These are phyloP conservation scores for Croton setiger DNA, from an alignment of 441 rosid species.

Conservation along the genomic window DNA sequence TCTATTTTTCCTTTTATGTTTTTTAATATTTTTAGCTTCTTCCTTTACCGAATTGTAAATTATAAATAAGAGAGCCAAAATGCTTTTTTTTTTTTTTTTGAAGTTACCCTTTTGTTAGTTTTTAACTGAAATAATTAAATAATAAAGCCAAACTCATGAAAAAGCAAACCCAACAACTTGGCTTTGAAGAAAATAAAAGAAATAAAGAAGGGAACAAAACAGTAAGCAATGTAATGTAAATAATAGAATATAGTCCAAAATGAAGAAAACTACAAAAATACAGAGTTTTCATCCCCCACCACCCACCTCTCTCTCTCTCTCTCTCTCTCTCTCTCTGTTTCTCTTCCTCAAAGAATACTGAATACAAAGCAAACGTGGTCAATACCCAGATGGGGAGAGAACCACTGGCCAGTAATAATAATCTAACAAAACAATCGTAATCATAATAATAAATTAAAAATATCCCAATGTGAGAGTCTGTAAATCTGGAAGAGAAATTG, in stretches of 20 bases:
- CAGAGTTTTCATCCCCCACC: background rate
- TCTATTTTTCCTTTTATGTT: too few relatives aligned
- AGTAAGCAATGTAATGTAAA: background rate
- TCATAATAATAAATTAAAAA: conserved; percentile 10
- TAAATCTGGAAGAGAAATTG: background rate
- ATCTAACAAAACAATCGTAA: conserved; percentile 21
- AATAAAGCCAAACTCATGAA: background rate
- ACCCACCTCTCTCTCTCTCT: background rate
- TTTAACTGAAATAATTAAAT: background rate
- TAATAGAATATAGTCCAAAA: background rate
- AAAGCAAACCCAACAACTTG: background rate
- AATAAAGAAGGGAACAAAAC: background rate
- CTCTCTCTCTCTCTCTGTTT: background rate
- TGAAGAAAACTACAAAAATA: background rate
- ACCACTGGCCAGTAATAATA: background rate
- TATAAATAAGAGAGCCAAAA: too few relatives aligned
- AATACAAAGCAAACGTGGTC: conserved; percentile 6
- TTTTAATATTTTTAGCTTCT: too few relatives aligned
- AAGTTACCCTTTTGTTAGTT: background rate
- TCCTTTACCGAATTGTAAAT: too few relatives aligned
- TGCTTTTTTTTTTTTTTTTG: background rate
- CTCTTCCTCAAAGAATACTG: conserved; percentile 21
- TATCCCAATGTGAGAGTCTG: conserved; percentile 13
- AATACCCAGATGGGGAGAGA: background rate
- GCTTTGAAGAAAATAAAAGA: background rate